These are phyloP conservation scores for Trichopus zeylanicus DNA, from an alignment of 116 monocot species.

Conservation along the genomic window DNA sequence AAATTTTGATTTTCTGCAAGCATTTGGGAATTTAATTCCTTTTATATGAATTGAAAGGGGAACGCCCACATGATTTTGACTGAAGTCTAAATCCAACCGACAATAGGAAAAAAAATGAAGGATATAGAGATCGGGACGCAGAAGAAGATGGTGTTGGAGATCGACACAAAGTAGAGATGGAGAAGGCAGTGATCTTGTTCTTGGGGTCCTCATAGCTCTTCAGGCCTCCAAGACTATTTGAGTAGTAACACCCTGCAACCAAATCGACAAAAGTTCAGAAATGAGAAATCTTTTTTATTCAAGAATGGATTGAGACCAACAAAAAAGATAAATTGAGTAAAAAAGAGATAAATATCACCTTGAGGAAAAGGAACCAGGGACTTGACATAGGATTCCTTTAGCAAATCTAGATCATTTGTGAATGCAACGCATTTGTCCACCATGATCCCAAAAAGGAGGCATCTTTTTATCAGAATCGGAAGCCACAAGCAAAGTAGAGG, in stretches of 20 bases:
- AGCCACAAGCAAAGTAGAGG: no score
- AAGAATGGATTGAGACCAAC: background rate
- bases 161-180: no score
- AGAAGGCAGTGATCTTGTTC: conserved; percentile 87
- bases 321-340: no score
- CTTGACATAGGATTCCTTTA: conserved; percentile 92
- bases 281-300: background rate
- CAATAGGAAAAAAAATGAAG: no score
- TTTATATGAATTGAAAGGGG: no score
- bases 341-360: conserved; percentile 28
- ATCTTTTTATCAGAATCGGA: conserved; percentile 74
- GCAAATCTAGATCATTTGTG: conserved; percentile 65
- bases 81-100: no score
- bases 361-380: conserved; percentile 91
- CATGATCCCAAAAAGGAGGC: conserved; percentile 90
- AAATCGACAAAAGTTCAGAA: background rate
- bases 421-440: conserved; percentile 90
- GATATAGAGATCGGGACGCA: no score
- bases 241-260: conserved; percentile 97
- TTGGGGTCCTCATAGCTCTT: conserved; percentile 92
- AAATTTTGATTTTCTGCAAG: no score
- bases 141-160: no score
- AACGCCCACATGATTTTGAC: no score
- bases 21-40: no score
- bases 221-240: conserved; percentile 60